Evolutionary conservation across 345 rosid genomes (phyloP).

Genomic region (Brassica carinata): DNA sequence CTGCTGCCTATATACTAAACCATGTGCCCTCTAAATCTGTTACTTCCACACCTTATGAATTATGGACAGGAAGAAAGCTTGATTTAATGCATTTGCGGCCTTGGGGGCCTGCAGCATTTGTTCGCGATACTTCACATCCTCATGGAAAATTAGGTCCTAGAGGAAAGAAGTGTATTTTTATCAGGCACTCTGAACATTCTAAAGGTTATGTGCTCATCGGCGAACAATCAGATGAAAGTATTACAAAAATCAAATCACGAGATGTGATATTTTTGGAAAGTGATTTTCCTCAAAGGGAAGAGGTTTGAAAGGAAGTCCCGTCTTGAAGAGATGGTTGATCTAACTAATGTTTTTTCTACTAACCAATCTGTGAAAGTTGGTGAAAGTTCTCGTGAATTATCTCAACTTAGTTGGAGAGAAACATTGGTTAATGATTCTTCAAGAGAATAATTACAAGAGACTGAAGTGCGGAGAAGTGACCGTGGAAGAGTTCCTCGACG

Average conservation of each 20-base stretch:
- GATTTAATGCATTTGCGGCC: not conserved
- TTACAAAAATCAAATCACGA: not conserved
- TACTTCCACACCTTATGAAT: not conserved
- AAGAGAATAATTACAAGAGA: not conserved
- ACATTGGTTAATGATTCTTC: not conserved
- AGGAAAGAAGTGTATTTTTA: not conserved
- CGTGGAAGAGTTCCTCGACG: not conserved
- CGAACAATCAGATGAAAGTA: not conserved
- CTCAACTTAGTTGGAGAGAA: not conserved
- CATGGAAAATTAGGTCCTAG: not conserved
- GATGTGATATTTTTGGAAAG: slow-evolving; percentile 30
- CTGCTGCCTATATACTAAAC: not conserved
- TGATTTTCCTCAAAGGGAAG: not conserved
- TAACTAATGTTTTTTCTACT: not conserved
- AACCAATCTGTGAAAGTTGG: not conserved
- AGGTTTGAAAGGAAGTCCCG: not conserved
- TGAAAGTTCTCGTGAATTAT: not conserved
- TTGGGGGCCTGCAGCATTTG: not conserved
- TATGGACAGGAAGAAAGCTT: not conserved
- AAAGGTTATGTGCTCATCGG: not conserved
- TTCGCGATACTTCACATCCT: not conserved
- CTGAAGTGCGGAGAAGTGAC: not conserved
- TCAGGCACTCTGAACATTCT: not conserved
- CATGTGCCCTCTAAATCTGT: not conserved
- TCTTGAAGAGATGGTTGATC: not conserved